Percentiles rank a stretch among this genome's conserved stretches.
These are phyloP conservation scores for Martensiomyces pterosporus DNA, from an alignment of 192 early-diverging fungal genomes.

Conservation along the genomic window DNA sequence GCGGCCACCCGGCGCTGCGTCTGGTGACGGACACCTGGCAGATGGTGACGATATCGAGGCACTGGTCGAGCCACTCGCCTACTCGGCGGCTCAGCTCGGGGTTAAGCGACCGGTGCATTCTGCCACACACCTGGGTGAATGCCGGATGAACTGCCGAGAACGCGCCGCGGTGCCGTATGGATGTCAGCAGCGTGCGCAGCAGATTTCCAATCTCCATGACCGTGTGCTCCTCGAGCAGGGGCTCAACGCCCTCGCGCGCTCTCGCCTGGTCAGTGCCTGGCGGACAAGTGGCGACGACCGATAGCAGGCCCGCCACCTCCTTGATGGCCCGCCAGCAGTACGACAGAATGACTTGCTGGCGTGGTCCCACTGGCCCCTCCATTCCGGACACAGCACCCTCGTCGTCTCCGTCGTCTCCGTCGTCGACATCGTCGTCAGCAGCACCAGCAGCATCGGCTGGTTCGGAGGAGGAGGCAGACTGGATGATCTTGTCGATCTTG, in stretches of 20 bases:
- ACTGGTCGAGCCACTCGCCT: constrained; percentile 73
- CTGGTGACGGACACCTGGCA: constrained; percentile 84
- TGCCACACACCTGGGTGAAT: constrained; percentile 67
- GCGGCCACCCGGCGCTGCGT: constrained; percentile 84
- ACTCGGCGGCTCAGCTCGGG: constrained; percentile 55
- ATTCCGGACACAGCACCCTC: constrained; percentile 17
- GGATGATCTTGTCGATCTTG: constrained; percentile 45
- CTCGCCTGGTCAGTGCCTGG: constrained; percentile 17
- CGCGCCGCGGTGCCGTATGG: constrained; percentile 87
- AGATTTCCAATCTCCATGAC: constrained; percentile 46
- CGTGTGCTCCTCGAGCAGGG: constrained; percentile 12
- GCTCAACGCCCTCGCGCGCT: constrained; percentile 1
- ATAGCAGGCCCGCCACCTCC: constrained; percentile 67
- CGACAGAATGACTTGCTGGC: constrained; percentile 83
- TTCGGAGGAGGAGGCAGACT: constrained; percentile 10
- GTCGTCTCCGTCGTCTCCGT: constrained; percentile 30
- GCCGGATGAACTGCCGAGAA: constrained; percentile 83
- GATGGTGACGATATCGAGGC: constrained; percentile 64
- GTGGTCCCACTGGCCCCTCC: constrained; percentile 48
- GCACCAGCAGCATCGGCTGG: not conserved
- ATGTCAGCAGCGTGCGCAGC: constrained; percentile 57
- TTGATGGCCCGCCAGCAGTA: constrained; percentile 93
- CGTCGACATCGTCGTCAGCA: constrained; percentile 30
- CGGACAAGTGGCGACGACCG: constrained; percentile 23
- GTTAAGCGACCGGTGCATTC: constrained; percentile 58